phyloP scores from a whole-genome alignment of 2,329 filamentous ascomycete species.

The Talaromyces rugulosus region DNA sequence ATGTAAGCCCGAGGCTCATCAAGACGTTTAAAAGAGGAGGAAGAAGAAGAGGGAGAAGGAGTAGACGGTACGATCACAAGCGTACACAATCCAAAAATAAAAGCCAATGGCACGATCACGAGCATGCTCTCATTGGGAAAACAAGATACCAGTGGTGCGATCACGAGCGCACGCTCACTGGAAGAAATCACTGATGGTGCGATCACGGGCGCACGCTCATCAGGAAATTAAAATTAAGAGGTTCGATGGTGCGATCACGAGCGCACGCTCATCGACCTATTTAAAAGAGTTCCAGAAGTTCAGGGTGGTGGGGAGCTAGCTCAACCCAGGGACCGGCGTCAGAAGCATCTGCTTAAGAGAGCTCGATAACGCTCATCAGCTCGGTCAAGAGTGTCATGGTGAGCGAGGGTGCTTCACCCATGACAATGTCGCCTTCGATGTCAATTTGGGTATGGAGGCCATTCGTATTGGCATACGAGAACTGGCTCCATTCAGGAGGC shows the following conservation, averaged over 20 bases:
- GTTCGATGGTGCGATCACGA: constrained; percentile 3
- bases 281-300: neutral
- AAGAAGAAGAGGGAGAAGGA: neutral
- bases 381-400: neutral
- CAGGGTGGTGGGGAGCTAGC: neutral
- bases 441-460: constrained; percentile 6
- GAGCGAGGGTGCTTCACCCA: constrained; percentile 11
- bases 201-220: constrained; percentile 5
- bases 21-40: no score
- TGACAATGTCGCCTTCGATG: constrained; percentile 7
- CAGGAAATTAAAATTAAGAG: neutral
- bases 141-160: constrained; percentile 1
- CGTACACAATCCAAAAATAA: neutral
- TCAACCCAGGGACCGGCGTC: neutral
- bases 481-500: neutral
- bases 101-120: neutral
- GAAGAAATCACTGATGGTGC: constrained; percentile 1
- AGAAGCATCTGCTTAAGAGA: neutral
- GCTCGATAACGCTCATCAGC: neutral
- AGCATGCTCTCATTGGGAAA: constrained; percentile 7
- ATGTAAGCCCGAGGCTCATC: neutral
- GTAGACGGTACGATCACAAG: neutral
- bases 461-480: constrained; percentile 3
- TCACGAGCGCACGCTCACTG: constrained; percentile 8
- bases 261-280: neutral